Conservation (phyloP, 1,284 basidiomycete genomes). For the Fomitopsis pinicola region DNA sequence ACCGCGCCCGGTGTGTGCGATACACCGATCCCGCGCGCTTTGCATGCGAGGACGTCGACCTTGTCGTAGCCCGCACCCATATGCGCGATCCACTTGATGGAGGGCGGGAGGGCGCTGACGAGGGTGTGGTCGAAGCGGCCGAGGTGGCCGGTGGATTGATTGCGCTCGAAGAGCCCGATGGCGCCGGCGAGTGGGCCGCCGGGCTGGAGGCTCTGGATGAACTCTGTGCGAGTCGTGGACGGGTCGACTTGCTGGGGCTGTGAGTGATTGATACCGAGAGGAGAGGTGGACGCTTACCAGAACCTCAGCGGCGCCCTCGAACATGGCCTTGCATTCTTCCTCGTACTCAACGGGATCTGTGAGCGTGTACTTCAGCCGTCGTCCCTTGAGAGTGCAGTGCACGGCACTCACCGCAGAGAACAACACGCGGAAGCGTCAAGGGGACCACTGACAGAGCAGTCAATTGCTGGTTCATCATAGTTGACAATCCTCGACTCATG, state of each 20-base stretch:
- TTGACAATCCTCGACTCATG: too few relatives aligned
- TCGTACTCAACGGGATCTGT: not conserved
- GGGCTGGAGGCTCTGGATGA: slow-evolving; percentile 60
- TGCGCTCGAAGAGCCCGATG: slow-evolving; percentile 79
- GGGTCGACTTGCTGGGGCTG: slow-evolving; percentile 33
- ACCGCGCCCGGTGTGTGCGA: slow-evolving; percentile 91
- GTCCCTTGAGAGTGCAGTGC: not conserved
- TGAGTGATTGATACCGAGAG: not conserved
- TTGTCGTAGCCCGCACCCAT: slow-evolving; percentile 93
- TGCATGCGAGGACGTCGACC: slow-evolving; percentile 75
- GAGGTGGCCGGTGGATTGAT: slow-evolving; percentile 57
- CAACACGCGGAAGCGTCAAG: too few relatives aligned
- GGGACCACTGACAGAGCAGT: too few relatives aligned
- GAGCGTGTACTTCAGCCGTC: not conserved
- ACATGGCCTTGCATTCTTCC: slow-evolving; percentile 56
- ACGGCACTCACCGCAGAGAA: too few relatives aligned
- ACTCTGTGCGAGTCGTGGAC: slow-evolving; percentile 63
- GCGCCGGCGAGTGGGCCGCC: slow-evolving; percentile 73
- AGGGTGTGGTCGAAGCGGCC: slow-evolving; percentile 82
- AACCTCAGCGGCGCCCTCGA: slow-evolving; percentile 67
- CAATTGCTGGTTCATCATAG: too few relatives aligned
- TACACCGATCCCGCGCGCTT: slow-evolving; percentile 73
- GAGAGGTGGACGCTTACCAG: slow-evolving; percentile 49
- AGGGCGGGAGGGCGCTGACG: slow-evolving; percentile 59
- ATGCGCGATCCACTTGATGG: slow-evolving; percentile 84